phyloP scores from a whole-genome alignment of 1,284 basidiomycete species.

The Fomitiporia mediterranea region DNA sequence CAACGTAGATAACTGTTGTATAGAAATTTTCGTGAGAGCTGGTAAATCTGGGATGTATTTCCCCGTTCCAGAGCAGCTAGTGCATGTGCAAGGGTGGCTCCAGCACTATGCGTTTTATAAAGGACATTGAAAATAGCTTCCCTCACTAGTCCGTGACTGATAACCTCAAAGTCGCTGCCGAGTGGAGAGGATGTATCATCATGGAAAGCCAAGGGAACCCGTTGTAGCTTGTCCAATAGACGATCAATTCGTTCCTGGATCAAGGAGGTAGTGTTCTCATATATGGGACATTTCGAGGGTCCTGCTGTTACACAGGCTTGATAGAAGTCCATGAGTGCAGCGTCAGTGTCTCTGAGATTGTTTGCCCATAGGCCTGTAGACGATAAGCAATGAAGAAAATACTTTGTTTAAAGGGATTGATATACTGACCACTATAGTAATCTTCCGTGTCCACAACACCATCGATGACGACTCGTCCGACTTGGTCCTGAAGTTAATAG shows the following conservation, averaged over 20 bases:
- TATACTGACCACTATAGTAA: slow-evolving; percentile 7
- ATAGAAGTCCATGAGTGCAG: slow-evolving; percentile 14
- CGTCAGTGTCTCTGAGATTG: slow-evolving; percentile 23
- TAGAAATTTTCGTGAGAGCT: not conserved
- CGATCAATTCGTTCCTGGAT: slow-evolving; percentile 20
- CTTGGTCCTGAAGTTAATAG: slow-evolving; percentile 19
- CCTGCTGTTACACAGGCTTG: slow-evolving; percentile 24
- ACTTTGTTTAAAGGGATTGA: not conserved
- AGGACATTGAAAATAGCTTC: not conserved
- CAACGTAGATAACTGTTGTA: not conserved
- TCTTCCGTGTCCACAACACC: slow-evolving; percentile 17
- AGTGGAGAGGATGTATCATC: not conserved
- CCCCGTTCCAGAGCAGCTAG: slow-evolving; percentile 3
- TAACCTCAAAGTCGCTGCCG: not conserved
- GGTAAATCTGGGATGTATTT: not conserved
- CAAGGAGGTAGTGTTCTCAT: slow-evolving; percentile 20
- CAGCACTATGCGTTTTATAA: not conserved
- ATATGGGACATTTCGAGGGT: slow-evolving; percentile 18
- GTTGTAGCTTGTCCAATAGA: not conserved
- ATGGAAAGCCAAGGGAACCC: not conserved
- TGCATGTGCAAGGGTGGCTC: not conserved
- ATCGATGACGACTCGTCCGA: slow-evolving; percentile 22
- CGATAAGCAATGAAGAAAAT: not conserved
- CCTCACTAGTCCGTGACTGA: not conserved
- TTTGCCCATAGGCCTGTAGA: slow-evolving; percentile 19